A percentile compares a stretch with the other conserved stretches of the same genome.
Conservation (phyloP, 2,329 filamentous ascomycete genomes). For the Aspergillus sp. region DNA sequence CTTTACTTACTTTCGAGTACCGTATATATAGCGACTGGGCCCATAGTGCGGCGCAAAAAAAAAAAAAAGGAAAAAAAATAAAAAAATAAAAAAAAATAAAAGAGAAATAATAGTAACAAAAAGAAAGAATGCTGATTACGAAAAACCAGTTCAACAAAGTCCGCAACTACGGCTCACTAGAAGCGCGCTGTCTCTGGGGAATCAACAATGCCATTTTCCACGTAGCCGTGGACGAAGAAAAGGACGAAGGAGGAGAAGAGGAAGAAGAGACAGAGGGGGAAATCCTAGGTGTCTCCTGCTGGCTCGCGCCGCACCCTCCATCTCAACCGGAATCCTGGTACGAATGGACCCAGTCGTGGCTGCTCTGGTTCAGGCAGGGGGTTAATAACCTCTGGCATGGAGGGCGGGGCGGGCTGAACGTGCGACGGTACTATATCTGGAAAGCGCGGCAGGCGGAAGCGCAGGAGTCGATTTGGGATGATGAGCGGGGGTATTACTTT, state of each 20-base stretch:
- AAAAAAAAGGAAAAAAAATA: too few relatives aligned
- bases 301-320: conserved; percentile 60
- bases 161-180: conserved; percentile 63
- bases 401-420: conserved; percentile 67
- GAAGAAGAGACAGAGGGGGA: conserved; percentile 32
- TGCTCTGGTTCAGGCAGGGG: conserved; percentile 63
- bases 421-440: conserved; percentile 72
- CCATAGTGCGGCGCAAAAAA: too few relatives aligned
- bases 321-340: conserved; percentile 59
- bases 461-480: conserved; percentile 65
- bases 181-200: conserved; percentile 68
- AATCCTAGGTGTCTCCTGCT: conserved; percentile 72
- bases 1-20: conserved; percentile 15
- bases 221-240: conserved; percentile 61
- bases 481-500: conserved; percentile 71
- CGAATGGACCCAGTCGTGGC: conserved; percentile 63
- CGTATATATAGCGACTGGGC: too few relatives aligned
- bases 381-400: conserved; percentile 64
- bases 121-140: not conserved
- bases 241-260: not conserved
- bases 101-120: not conserved
- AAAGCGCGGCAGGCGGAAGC: conserved; percentile 66
- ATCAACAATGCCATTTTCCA: conserved; percentile 72
- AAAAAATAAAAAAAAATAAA: too few relatives aligned
- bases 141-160: conserved; percentile 54